Evolutionary conservation across 345 rosid species (phyloP).

Genomic region (Litchi chinensis): DNA sequence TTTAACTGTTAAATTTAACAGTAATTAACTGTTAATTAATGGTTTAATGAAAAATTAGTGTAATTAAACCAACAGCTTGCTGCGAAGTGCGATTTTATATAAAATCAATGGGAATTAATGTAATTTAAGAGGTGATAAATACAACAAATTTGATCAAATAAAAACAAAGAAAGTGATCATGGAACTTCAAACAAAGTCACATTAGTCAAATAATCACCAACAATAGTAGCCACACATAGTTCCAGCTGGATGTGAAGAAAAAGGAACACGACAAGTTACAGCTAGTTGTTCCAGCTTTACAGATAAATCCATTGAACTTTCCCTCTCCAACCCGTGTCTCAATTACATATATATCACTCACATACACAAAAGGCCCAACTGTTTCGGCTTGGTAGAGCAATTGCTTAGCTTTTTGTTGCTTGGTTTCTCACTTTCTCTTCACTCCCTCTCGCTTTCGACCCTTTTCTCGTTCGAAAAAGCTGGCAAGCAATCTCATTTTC

Average conservation of each 20-base stretch:
- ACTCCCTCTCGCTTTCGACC: neutral
- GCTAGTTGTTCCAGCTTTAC: slow-evolving; percentile 1
- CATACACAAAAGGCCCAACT: neutral
- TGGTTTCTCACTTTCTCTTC: neutral
- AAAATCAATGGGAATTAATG: too few species aligned
- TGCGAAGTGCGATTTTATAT: too few species aligned
- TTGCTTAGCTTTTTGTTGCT: neutral
- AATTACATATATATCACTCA: neutral
- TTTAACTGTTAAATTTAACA: too few species aligned
- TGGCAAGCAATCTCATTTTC: neutral
- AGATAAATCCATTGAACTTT: neutral
- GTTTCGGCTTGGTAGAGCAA: neutral
- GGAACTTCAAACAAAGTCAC: too few species aligned
- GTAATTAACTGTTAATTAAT: too few species aligned
- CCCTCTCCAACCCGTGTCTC: neutral
- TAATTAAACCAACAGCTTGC: too few species aligned
- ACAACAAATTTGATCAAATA: too few species aligned
- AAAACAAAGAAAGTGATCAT: too few species aligned
- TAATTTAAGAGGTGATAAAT: too few species aligned
- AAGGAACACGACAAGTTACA: neutral
- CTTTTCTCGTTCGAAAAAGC: neutral
- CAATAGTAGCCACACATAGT: neutral
- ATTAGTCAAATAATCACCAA: neutral
- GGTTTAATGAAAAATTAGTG: too few species aligned
- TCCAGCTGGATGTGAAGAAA: neutral